phyloP scores from a whole-genome alignment of 148 eudicot genomes.

The Persicaria maculosa region DNA sequence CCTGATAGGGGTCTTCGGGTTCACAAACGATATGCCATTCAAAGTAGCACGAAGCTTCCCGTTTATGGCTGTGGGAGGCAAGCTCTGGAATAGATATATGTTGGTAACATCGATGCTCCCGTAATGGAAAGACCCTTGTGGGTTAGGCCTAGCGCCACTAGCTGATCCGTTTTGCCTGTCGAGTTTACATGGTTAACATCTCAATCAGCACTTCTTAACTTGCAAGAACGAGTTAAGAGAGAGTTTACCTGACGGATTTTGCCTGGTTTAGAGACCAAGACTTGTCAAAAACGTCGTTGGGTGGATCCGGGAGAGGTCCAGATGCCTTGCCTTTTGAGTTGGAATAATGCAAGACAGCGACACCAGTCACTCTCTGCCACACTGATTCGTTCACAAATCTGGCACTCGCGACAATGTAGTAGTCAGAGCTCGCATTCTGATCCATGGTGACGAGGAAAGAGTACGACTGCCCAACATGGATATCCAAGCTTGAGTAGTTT shows the following conservation, averaged over 20 bases:
- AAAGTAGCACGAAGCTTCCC: conserved; percentile 67
- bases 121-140: conserved; percentile 94
- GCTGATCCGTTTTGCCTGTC: conserved; percentile 80
- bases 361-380: conserved; percentile 92
- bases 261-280: conserved; percentile 80
- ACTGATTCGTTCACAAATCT: conserved; percentile 70
- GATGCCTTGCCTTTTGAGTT: conserved; percentile 77
- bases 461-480: conserved; percentile 95
- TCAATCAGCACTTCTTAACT: not conserved
- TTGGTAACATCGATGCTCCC: conserved; percentile 72
- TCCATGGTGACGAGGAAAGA: conserved; percentile 92
- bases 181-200: not conserved
- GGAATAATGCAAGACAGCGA: conserved; percentile 78
- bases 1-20: conserved; percentile 73
- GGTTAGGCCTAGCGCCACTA: conserved; percentile 96
- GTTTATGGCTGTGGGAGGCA: conserved; percentile 57
- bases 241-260: conserved; percentile 58
- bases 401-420: conserved; percentile 91
- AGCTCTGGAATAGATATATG: conserved; percentile 43
- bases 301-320: conserved; percentile 95
- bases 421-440: conserved; percentile 90
- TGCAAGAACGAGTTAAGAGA: not conserved
- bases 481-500: conserved; percentile 65
- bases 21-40: conserved; percentile 80
- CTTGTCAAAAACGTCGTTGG: conserved; percentile 58